Evolutionary conservation across 2,329 filamentous ascomycete species (phyloP).

Genomic region (Aspergillus persii): DNA sequence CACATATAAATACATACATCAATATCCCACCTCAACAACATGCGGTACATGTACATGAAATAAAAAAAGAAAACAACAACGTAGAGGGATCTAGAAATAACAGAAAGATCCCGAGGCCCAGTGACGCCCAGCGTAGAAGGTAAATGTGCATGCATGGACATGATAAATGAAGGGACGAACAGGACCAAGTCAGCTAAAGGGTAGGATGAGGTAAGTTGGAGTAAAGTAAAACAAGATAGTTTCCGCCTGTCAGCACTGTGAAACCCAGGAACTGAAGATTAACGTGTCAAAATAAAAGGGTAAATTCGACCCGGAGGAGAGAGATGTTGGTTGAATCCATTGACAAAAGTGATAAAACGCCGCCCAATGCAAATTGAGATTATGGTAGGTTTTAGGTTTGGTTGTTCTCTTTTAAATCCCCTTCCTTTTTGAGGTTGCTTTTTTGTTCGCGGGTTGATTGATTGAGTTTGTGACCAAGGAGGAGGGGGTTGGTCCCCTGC

Average conservation of each 20-base stretch:
- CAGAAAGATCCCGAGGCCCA: not conserved
- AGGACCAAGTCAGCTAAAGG: not conserved
- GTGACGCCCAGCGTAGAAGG: not conserved
- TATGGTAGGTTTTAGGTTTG: not conserved
- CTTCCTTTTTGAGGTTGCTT: constrained; percentile 4
- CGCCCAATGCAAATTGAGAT: constrained; percentile 26
- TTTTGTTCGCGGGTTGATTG: not conserved
- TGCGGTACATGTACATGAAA: too few species aligned
- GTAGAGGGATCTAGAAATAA: not conserved
- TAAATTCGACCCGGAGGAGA: not conserved
- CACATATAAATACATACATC: not conserved
- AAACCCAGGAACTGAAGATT: not conserved
- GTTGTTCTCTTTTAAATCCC: not conserved
- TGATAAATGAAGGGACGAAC: not conserved
- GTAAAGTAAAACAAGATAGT: not conserved
- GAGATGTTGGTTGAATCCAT: not conserved
- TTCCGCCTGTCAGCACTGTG: too few species aligned
- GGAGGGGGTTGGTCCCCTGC: not conserved
- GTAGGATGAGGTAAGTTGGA: not conserved
- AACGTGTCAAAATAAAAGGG: too few species aligned
- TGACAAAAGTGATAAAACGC: constrained; percentile 18
- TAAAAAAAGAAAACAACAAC: not conserved
- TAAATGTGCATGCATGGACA: not conserved
- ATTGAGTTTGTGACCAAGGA: not conserved
- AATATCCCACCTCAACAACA: too few species aligned